Conservation (phyloP, 176 grass and related monocot genomes). For the Melocanna baccifera region DNA sequence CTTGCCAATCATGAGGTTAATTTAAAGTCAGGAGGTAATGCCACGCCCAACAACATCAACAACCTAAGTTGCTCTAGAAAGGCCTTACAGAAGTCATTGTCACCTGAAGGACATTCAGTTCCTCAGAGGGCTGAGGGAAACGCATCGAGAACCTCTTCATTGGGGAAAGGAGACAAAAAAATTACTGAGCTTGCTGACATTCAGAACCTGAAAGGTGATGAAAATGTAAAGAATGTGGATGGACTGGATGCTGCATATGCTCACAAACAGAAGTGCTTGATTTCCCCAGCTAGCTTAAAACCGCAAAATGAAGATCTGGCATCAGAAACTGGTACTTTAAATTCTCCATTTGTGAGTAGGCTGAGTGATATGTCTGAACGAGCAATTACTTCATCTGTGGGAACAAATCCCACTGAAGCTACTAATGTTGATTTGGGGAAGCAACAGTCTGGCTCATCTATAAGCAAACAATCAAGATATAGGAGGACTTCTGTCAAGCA, state of each 20-base stretch:
- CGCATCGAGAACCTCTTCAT: background rate
- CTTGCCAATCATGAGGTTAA: background rate
- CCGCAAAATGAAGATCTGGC: conserved; percentile 17
- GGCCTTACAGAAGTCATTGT: conserved; percentile 24
- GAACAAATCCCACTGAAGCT: conserved; percentile 13
- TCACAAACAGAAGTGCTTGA: conserved; percentile 42
- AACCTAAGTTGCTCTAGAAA: conserved; percentile 41
- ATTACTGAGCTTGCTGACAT: conserved; percentile 2
- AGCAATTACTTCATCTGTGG: conserved; percentile 4
- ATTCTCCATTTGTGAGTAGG: conserved; percentile 1
- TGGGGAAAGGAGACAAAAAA: background rate
- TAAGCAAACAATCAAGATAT: conserved; percentile 13
- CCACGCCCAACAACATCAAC: background rate
- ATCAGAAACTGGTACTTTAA: background rate
- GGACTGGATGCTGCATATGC: conserved; percentile 15
- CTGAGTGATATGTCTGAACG: conserved; percentile 25
- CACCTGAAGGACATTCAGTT: conserved; percentile 21
- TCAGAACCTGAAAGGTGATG: conserved; percentile 8
- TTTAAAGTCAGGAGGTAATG: background rate
- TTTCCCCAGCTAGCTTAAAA: conserved; percentile 21
- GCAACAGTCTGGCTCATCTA: conserved; percentile 25
- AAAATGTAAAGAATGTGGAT: conserved; percentile 9
- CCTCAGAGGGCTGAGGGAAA: conserved; percentile 11
- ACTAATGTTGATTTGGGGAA: conserved; percentile 12
- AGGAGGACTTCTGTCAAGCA: conserved; percentile 40